Evolutionary conservation across 2,329 filamentous ascomycete genomes (phyloP), one percentile per base, ranked within the genome.

Genomic region (Bertia moriformis): DNA sequence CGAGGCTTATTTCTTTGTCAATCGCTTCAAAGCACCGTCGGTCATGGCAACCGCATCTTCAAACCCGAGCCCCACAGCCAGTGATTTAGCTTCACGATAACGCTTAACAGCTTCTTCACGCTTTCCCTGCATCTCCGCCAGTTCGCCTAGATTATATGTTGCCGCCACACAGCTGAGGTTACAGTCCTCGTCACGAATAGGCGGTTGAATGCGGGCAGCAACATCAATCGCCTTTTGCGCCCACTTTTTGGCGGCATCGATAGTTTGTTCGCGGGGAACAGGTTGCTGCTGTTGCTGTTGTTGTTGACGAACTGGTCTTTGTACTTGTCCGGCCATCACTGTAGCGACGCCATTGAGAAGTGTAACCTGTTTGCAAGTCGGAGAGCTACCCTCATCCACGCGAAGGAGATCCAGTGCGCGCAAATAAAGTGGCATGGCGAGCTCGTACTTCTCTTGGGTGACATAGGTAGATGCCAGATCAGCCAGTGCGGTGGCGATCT

Each of bases 1-100:
- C n/a, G n/a, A n/a, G n/a, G n/a, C n/a, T n/a, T 29, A 29, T 29
- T 29, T 29, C 24, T 29, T 29, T n/a, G n/a, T n/a, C 24, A 29
- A 29, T 29, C n/a, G 24, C 24, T 10, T n/a, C 24, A 29, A n/a
- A 29, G 24, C 24, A 10, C n/a, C 24, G 24, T 29, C 24, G 10
- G n/a, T n/a, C 10, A 10, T 10, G 24, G 24, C 24, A n/a, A 29
- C 24, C 10, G 10, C n/a, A 10, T 29, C 24, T 29, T 29, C 24
- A n/a, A 29, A n/a, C 10, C 24, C 24, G 10, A 29, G n/a, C 24
- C 24, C 24, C n/a, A 10, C 10, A 29, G 24, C 24, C 24, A 29
- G 24, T 10, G 24, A 29, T n/a, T 29, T 29, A n/a, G 24, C 24
- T 29, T 29, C 24, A 10, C 10, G 10, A 10, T n/a, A 29, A 29